phyloP scores from a whole-genome alignment of 2,329 filamentous ascomycete species.

The Mariannaea sp. region DNA sequence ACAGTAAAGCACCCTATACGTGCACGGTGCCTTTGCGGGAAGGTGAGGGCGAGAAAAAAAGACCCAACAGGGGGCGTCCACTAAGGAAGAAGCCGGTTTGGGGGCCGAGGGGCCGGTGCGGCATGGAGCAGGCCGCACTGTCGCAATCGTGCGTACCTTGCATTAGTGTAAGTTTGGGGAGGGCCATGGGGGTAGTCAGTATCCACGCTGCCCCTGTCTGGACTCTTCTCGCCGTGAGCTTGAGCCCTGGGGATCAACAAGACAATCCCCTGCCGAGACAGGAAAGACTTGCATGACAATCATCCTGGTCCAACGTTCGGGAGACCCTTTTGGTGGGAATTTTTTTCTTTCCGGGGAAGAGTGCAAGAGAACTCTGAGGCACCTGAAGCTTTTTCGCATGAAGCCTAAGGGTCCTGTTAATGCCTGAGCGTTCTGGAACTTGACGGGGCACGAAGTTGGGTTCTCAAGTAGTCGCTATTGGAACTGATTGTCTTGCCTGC shows the following conservation, averaged over 20 bases:
- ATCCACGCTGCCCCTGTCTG: slow-evolving; percentile 17
- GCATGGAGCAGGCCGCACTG: slow-evolving; percentile 10
- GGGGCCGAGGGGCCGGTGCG: slow-evolving; percentile 26
- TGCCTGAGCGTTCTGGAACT: slow-evolving; percentile 1
- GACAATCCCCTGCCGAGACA: slow-evolving; percentile 25
- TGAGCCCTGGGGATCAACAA: slow-evolving; percentile 34
- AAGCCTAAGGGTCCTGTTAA: not conserved
- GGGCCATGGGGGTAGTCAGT: slow-evolving; percentile 7
- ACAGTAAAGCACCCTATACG: slow-evolving; percentile 10
- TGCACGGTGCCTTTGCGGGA: slow-evolving; percentile 16
- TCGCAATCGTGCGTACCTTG: slow-evolving; percentile 35
- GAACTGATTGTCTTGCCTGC: too few relatives aligned
- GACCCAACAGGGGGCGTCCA: slow-evolving; percentile 19
- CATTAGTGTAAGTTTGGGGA: slow-evolving; percentile 30
- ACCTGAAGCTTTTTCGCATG: not conserved
- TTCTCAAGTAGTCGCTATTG: too few relatives aligned
- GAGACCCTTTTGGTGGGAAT: slow-evolving; percentile 15
- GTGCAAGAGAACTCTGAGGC: slow-evolving; percentile 8
- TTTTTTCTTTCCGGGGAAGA: too few relatives aligned
- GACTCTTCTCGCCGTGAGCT: slow-evolving; percentile 35
- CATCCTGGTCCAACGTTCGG: slow-evolving; percentile 31
- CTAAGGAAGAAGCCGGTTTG: slow-evolving; percentile 26
- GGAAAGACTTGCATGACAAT: slow-evolving; percentile 34
- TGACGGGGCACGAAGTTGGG: too few relatives aligned
- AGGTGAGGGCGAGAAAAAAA: not conserved